Evolutionary conservation across 1,284 basidiomycete species (phyloP).

Genomic region (Peniophora sp.): DNA sequence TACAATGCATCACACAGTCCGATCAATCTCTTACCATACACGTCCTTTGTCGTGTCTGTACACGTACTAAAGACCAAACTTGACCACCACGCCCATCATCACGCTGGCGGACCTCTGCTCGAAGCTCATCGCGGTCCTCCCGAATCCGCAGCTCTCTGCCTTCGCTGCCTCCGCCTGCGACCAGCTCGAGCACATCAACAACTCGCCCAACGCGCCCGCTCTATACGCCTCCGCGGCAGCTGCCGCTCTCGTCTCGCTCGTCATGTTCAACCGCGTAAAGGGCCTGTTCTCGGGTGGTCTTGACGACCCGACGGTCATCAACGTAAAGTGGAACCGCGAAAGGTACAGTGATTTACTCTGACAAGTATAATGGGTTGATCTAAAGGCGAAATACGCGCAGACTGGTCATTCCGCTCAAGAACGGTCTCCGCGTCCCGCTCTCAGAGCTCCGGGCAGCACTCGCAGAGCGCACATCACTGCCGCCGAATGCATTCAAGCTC

Average conservation of each 20-base stretch:
- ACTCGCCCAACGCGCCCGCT: constrained; percentile 6
- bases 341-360: constrained; percentile 23
- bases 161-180: background rate
- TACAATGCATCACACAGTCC: too few relatives aligned
- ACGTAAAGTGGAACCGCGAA: constrained; percentile 58
- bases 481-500: constrained; percentile 60
- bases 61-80: too few relatives aligned
- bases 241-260: constrained; percentile 18
- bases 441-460: constrained; percentile 44
- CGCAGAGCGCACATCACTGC: constrained; percentile 59
- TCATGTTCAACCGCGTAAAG: constrained; percentile 23
- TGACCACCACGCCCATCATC: too few relatives aligned
- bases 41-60: too few relatives aligned
- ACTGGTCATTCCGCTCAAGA: constrained; percentile 41
- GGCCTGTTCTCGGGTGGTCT: constrained; percentile 16
- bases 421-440: constrained; percentile 47
- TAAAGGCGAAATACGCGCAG: constrained; percentile 18
- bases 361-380: constrained; percentile 1
- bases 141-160: background rate
- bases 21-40: too few relatives aligned
- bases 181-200: background rate
- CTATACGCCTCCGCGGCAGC: constrained; percentile 12
- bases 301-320: constrained; percentile 30
- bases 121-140: background rate
- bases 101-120: background rate